Conservation (phyloP, 345 rosid species). For the Anastatica hierochuntica region DNA sequence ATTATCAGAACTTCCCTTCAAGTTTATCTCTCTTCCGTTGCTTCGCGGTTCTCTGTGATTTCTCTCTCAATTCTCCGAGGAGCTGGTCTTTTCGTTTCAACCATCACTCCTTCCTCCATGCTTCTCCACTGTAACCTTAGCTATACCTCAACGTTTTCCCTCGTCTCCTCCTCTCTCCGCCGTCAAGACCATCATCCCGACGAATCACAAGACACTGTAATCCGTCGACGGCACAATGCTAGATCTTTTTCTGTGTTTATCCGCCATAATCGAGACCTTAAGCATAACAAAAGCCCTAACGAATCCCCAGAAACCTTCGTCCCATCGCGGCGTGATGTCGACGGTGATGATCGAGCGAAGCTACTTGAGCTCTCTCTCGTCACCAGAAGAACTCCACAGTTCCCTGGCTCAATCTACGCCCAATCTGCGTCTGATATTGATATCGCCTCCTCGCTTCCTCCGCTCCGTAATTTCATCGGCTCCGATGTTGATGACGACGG, state of each 20-base stretch:
- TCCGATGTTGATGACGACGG: conserved; percentile 28
- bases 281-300: conserved; percentile 4
- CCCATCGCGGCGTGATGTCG: conserved; percentile 11
- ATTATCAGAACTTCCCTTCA: too few species aligned
- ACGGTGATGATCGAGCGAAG: conserved; percentile 36
- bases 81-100: conserved; percentile 13
- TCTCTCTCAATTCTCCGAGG: conserved; percentile 1
- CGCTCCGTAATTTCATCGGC: conserved; percentile 32
- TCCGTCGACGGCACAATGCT: conserved; percentile 51
- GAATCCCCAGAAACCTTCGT: conserved; percentile 13
- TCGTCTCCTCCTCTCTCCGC: conserved; percentile 25
- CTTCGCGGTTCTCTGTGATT: not conserved
- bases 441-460: conserved; percentile 31
- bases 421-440: conserved; percentile 26
- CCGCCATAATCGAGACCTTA: conserved; percentile 28
- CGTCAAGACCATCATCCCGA: conserved; percentile 13
- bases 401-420: conserved; percentile 50
- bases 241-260: conserved; percentile 35
- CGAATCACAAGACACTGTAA: conserved; percentile 19
- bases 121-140: conserved; percentile 18
- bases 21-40: not conserved
- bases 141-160: conserved; percentile 16
- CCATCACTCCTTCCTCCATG: conserved; percentile 20
- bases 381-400: conserved; percentile 51
- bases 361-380: conserved; percentile 50